Conservation (phyloP, 192 early-diverging fungal genomes). For the Coemansia sp. region DNA sequence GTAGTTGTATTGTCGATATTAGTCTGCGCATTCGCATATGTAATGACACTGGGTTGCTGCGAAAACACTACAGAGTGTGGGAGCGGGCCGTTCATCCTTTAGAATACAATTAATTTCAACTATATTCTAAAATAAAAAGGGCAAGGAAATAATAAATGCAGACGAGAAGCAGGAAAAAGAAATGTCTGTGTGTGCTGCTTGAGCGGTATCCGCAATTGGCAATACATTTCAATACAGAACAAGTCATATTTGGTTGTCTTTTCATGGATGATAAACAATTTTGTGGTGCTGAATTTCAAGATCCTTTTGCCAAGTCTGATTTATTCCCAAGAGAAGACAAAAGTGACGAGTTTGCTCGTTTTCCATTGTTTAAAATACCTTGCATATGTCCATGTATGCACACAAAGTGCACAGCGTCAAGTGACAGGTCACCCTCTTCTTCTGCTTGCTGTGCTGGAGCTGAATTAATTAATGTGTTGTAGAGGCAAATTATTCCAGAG, state of each 20-base stretch:
- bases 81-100: not conserved
- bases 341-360: not conserved
- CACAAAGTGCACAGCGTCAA: not conserved
- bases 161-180: not conserved
- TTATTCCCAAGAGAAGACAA: not conserved
- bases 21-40: not conserved
- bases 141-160: not conserved
- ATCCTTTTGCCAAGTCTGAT: not conserved
- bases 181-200: not conserved
- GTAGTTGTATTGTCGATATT: not conserved
- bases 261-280: not conserved
- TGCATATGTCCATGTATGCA: not conserved
- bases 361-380: not conserved
- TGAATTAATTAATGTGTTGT: not conserved
- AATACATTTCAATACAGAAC: not conserved
- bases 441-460: not conserved
- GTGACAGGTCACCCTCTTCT: not conserved
- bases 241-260: not conserved
- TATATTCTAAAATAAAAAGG: not conserved
- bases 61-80: constrained; percentile 1
- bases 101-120: not conserved
- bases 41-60: not conserved
- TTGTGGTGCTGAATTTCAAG: not conserved
- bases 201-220: too few relatives aligned
- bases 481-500: not conserved